Percentiles rank a stretch among this genome's conserved stretches.
These are phyloP conservation scores for Helotiales sp. DNA, from an alignment of 2,329 filamentous ascomycete genomes.

Conservation along the genomic window DNA sequence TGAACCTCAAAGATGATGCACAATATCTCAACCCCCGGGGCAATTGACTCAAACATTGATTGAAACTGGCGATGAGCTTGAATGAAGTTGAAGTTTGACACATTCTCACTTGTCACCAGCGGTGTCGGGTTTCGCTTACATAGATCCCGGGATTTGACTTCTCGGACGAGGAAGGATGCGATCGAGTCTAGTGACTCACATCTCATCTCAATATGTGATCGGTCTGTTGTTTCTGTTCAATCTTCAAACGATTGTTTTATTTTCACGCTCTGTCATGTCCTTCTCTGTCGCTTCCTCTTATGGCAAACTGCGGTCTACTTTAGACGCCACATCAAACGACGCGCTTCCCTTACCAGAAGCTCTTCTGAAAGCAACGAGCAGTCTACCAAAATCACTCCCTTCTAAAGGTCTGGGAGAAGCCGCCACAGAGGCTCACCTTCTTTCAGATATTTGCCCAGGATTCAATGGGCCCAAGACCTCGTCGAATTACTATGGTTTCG, in stretches of 20 bases:
- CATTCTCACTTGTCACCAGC: too few relatives aligned
- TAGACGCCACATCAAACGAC: constrained; percentile 24
- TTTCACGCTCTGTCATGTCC: constrained; percentile 15
- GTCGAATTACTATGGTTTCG: constrained; percentile 76
- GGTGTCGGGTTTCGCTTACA: too few relatives aligned
- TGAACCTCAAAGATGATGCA: too few relatives aligned
- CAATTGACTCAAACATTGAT: too few relatives aligned
- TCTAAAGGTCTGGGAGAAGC: constrained; percentile 43
- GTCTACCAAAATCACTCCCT: constrained; percentile 40
- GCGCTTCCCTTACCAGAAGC: constrained; percentile 26
- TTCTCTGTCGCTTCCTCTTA: constrained; percentile 31
- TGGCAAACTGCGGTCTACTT: constrained; percentile 19
- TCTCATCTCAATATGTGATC: neutral
- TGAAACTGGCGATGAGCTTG: too few relatives aligned
- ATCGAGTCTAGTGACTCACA: neutral
- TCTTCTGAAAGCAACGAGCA: constrained; percentile 22
- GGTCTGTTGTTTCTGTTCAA: neutral
- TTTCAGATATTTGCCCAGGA: constrained; percentile 44
- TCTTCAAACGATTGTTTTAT: neutral
- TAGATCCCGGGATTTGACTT: neutral
- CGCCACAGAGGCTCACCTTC: constrained; percentile 43
- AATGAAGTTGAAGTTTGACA: too few relatives aligned
- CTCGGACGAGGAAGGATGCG: neutral
- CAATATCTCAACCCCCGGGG: too few relatives aligned
- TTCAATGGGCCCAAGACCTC: constrained; percentile 35